Evolutionary conservation across 2,329 filamentous ascomycete genomes (phyloP).

Genomic region (Pseudogymnoascus pannorum): DNA sequence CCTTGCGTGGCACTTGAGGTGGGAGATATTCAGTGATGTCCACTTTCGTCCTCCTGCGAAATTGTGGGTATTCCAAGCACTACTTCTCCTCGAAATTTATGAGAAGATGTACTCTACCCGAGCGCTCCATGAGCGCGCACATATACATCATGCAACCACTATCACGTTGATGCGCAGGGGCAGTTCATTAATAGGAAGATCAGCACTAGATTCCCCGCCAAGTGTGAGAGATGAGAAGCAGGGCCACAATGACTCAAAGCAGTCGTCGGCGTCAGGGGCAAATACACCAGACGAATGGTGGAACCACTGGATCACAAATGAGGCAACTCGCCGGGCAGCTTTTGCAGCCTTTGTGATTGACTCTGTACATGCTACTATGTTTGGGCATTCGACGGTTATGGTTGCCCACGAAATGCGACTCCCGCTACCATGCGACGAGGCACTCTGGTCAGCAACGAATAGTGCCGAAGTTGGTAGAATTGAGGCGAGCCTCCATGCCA

Average conservation of each 20-base stretch:
- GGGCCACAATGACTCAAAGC: slow-evolving; percentile 45
- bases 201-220: slow-evolving; percentile 75
- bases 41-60: slow-evolving; percentile 90
- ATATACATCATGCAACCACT: slow-evolving; percentile 94
- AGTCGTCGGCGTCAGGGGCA: slow-evolving; percentile 55
- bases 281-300: slow-evolving; percentile 84
- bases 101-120: slow-evolving; percentile 98
- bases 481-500: slow-evolving; percentile 70
- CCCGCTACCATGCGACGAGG: slow-evolving; percentile 85
- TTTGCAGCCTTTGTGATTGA: slow-evolving; percentile 95
- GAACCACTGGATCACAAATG: slow-evolving; percentile 92
- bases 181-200: slow-evolving; percentile 80
- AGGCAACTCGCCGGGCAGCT: slow-evolving; percentile 80
- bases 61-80: slow-evolving; percentile 89
- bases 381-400: slow-evolving; percentile 95
- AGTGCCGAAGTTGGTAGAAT: slow-evolving; percentile 79
- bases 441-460: slow-evolving; percentile 83
- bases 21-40: slow-evolving; percentile 88
- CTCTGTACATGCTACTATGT: slow-evolving; percentile 95
- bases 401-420: slow-evolving; percentile 91
- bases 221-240: slow-evolving; percentile 46
- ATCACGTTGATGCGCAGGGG: slow-evolving; percentile 92
- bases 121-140: slow-evolving; percentile 84
- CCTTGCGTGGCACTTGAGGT: slow-evolving; percentile 84
- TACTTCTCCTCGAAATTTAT: slow-evolving; percentile 83